These are phyloP conservation scores for Hyphopichia khmerensis DNA, from an alignment of 1,139 yeast genomes.

Conservation along the genomic window DNA sequence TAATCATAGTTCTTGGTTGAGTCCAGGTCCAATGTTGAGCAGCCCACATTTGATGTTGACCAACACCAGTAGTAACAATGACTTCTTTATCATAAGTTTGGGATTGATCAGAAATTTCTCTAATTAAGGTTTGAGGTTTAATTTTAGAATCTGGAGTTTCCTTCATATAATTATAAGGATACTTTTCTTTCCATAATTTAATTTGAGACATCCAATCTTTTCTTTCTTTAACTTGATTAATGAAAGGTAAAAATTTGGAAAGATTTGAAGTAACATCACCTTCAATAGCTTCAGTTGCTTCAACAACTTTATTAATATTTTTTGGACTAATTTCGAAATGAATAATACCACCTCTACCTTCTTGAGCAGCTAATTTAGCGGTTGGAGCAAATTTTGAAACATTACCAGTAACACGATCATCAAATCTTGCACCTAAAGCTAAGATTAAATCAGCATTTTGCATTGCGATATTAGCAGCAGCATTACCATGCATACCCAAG, in stretches of 20 bases:
- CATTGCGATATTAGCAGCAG: conserved; percentile 91
- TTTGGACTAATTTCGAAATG: conserved; percentile 96
- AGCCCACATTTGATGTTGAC: conserved; percentile 99
- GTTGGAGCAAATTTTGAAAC: conserved; percentile 89
- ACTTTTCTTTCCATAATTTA: conserved; percentile 79
- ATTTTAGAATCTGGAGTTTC: conserved; percentile 80
- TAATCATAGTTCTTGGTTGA: conserved; percentile 85
- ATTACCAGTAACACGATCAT: conserved; percentile 94
- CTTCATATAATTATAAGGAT: conserved; percentile 76
- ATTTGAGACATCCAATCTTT: conserved; percentile 77
- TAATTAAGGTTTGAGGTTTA: conserved; percentile 90
- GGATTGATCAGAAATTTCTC: conserved; percentile 75
- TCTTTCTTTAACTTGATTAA: conserved; percentile 61
- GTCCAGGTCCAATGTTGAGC: conserved; percentile 97
- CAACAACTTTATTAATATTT: conserved; percentile 95
- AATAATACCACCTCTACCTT: conserved; percentile 90
- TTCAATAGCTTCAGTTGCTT: conserved; percentile 94
- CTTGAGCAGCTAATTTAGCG: conserved; percentile 84
- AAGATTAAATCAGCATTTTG: conserved; percentile 91
- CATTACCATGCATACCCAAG: conserved; percentile 98
- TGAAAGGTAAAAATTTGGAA: conserved; percentile 67
- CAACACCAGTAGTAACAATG: conserved; percentile 95
- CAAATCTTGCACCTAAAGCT: conserved; percentile 96
- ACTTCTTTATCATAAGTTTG: conserved; percentile 68
- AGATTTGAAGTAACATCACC: conserved; percentile 90